These are phyloP conservation scores for Debaryomyces castellii DNA, from an alignment of 805 yeast species.

Conservation along the genomic window DNA sequence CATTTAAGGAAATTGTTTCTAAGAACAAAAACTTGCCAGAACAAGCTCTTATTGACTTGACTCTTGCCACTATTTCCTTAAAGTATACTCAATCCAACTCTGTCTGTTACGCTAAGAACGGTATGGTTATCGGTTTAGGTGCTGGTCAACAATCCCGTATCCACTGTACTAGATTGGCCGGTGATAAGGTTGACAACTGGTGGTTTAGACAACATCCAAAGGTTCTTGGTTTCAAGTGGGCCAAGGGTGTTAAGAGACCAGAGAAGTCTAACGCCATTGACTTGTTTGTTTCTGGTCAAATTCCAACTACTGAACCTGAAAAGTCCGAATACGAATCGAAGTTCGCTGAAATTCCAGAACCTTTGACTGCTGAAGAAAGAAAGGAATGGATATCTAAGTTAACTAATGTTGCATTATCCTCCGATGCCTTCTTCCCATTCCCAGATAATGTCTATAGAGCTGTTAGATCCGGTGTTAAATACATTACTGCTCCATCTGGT, in stretches of 20 bases:
- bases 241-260: conserved; percentile 96
- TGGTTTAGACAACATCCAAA: conserved; percentile 99
- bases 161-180: conserved; percentile 98
- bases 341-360: conserved; percentile 80
- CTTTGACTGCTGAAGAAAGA: conserved; percentile 81
- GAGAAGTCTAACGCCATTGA: conserved; percentile 98
- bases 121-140: conserved; percentile 98
- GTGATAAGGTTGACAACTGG: conserved; percentile 99
- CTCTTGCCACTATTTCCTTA: conserved; percentile 95
- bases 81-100: conserved; percentile 99
- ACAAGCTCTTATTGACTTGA: conserved; percentile 89
- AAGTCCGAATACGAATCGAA: conserved; percentile 87
- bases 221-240: conserved; percentile 93
- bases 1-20: conserved; percentile 90
- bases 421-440: conserved; percentile 99
- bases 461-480: conserved; percentile 93
- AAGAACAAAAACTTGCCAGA: conserved; percentile 83
- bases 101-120: conserved; percentile 96
- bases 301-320: conserved; percentile 91
- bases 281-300: conserved; percentile 85
- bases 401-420: conserved; percentile 84
- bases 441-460: conserved; percentile 99
- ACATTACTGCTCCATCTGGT: conserved; percentile 95
- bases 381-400: conserved; percentile 81
- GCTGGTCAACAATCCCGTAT: conserved; percentile 99